Percentiles rank a stretch among this genome's conserved stretches.
phyloP scores from a whole-genome alignment of 306 rosid genomes.

The Sesbania bispinosa region DNA sequence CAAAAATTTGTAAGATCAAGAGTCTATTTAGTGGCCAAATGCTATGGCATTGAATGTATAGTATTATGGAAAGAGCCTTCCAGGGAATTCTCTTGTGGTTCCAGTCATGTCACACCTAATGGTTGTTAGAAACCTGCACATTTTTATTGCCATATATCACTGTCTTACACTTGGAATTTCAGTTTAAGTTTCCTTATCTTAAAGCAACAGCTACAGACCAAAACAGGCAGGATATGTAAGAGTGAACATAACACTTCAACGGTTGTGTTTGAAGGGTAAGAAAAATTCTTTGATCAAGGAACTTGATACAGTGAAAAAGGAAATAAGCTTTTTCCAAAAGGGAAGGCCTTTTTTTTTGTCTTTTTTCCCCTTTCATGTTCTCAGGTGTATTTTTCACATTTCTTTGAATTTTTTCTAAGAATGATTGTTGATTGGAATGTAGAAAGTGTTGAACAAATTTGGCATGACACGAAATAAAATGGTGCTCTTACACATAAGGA shows the following conservation, averaged over 20 bases:
- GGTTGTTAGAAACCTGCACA: constrained; percentile 45
- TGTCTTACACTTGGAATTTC: constrained; percentile 23
- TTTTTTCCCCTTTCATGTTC: background rate
- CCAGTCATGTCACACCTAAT: constrained; percentile 48
- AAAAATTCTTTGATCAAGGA: constrained; percentile 15
- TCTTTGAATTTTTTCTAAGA: background rate
- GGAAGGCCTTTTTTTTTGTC: background rate
- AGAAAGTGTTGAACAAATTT: background rate
- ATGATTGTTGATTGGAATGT: background rate
- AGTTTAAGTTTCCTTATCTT: constrained; percentile 61
- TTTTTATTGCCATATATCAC: constrained; percentile 18
- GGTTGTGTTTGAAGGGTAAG: constrained; percentile 39
- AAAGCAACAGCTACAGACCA: constrained; percentile 74
- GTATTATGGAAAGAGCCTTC: constrained; percentile 16
- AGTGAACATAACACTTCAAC: constrained; percentile 54
- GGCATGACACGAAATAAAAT: background rate
- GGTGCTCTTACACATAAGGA: background rate
- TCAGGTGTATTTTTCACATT: background rate
- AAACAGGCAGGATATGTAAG: constrained; percentile 32
- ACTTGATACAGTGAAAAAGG: background rate
- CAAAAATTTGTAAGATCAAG: background rate
- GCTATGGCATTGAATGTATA: constrained; percentile 15
- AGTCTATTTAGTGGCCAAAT: background rate
- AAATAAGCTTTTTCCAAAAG: background rate
- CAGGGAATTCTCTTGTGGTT: constrained; percentile 23